Percentiles rank a stretch among this genome's conserved stretches.
These are phyloP conservation scores for Achaetomium macrosporum DNA, from an alignment of 2,329 filamentous ascomycete genomes.

Conservation along the genomic window DNA sequence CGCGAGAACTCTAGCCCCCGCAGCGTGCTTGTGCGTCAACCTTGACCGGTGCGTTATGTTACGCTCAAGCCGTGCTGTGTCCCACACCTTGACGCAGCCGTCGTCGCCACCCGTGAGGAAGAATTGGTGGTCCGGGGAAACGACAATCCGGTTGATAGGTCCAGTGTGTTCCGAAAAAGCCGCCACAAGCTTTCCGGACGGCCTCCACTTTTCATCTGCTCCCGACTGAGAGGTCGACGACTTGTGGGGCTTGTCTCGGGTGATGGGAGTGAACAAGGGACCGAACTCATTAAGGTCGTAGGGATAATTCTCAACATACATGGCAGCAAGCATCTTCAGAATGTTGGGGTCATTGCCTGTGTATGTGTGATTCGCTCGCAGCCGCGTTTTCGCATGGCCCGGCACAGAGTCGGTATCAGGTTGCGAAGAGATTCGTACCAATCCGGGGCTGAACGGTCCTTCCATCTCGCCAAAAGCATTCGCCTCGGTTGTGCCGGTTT, in stretches of 20 bases:
- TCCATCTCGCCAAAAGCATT: constrained; percentile 58
- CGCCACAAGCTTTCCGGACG: constrained; percentile 75
- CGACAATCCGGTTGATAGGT: constrained; percentile 72
- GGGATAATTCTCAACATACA: constrained; percentile 70
- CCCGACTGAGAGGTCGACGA: constrained; percentile 45
- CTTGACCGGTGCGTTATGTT: constrained; percentile 85
- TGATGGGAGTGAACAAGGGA: constrained; percentile 67
- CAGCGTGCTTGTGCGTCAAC: constrained; percentile 72
- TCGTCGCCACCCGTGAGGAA: constrained; percentile 94
- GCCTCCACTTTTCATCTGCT: constrained; percentile 66
- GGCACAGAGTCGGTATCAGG: constrained; percentile 28
- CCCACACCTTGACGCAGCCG: constrained; percentile 87
- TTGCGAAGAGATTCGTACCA: constrained; percentile 29
- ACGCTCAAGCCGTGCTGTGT: constrained; percentile 79
- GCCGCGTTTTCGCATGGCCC: constrained; percentile 37
- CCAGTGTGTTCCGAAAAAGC: constrained; percentile 84
- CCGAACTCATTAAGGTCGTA: constrained; percentile 67
- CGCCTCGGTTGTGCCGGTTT: constrained; percentile 53
- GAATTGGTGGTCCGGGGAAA: constrained; percentile 86
- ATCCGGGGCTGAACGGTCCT: constrained; percentile 44
- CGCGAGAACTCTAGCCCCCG: constrained; percentile 67
- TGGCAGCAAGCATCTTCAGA: constrained; percentile 69
- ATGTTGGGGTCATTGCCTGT: constrained; percentile 68
- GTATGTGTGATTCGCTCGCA: constrained; percentile 72
- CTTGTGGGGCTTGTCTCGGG: constrained; percentile 45